Evolutionary conservation across 2,329 filamentous ascomycete species (phyloP).

Genomic region (Aspergillus sp.): DNA sequence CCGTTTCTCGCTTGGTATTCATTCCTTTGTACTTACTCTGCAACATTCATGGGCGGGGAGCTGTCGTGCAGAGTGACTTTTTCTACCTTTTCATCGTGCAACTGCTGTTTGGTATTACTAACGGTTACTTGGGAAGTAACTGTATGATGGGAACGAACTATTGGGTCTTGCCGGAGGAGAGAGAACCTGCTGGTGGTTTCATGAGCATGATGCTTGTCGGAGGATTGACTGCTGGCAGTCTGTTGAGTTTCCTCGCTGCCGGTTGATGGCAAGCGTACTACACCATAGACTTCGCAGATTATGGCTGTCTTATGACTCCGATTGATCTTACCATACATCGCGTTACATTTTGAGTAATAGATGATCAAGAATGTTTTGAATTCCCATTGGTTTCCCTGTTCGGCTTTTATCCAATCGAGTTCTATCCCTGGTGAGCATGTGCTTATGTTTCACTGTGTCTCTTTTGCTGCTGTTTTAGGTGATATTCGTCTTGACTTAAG

Average conservation of each 20-base stretch:
- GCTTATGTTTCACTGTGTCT: too few relatives aligned
- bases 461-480: too few relatives aligned
- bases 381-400: too few relatives aligned
- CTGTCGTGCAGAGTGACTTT: conserved; percentile 67
- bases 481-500: too few relatives aligned
- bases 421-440: too few relatives aligned
- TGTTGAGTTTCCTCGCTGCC: conserved; percentile 74
- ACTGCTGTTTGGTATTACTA: conserved; percentile 72
- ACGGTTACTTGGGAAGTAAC: conserved; percentile 77
- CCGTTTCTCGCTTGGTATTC: conserved; percentile 61
- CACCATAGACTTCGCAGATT: background rate
- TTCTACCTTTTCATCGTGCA: conserved; percentile 87
- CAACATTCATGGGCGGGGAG: conserved; percentile 73
- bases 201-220: conserved; percentile 88
- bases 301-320: background rate
- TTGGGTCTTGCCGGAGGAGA: conserved; percentile 74
- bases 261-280: conserved; percentile 14
- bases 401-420: too few relatives aligned
- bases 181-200: conserved; percentile 84
- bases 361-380: too few relatives aligned
- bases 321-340: background rate
- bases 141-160: conserved; percentile 87
- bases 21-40: conserved; percentile 84
- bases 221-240: conserved; percentile 75
- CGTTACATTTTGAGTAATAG: too few relatives aligned